A percentile compares a stretch with the other conserved stretches of the same genome.
Conservation (phyloP, 2,329 filamentous ascomycete genomes). For the Phyllosticta capitalensis region DNA sequence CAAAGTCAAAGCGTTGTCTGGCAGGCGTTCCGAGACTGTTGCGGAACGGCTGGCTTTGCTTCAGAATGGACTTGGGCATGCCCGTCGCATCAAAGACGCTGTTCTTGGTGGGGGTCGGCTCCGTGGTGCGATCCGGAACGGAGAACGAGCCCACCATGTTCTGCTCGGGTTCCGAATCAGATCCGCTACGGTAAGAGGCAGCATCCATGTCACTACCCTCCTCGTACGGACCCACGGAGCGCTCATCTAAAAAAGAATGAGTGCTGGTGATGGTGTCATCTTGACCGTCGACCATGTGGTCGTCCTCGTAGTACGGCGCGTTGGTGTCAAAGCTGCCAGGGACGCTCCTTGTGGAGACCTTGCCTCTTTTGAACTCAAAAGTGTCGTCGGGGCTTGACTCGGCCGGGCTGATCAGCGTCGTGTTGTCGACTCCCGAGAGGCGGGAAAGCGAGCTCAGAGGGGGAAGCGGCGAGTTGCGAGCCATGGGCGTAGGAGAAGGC, state of each 20-base stretch:
- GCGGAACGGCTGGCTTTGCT: conserved; percentile 22
- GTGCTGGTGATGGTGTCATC: conserved; percentile 25
- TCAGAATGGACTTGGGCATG: conserved; percentile 41
- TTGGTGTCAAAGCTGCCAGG: conserved; percentile 74
- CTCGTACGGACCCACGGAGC: conserved; percentile 67
- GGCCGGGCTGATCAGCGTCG: conserved; percentile 27
- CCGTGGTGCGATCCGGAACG: conserved; percentile 64
- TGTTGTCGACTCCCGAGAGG: conserved; percentile 19
- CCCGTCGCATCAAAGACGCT: conserved; percentile 21
- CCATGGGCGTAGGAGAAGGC: conserved; percentile 36
- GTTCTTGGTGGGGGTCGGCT: conserved; percentile 45
- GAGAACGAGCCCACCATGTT: conserved; percentile 72
- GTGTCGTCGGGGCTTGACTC: conserved; percentile 44
- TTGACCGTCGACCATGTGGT: conserved; percentile 31
- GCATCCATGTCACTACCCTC: conserved; percentile 51
- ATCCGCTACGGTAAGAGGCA: conserved; percentile 53
- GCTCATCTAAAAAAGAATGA: conserved; percentile 86
- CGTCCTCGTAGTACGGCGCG: conserved; percentile 46
- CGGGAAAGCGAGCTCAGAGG: conserved; percentile 12
- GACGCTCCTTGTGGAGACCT: conserved; percentile 39
- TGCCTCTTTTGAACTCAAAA: conserved; percentile 45
- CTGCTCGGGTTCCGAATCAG: conserved; percentile 62
- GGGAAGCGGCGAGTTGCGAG: conserved; percentile 21
- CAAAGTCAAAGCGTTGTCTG: conserved; percentile 46
- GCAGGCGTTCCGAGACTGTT: conserved; percentile 41